Conservation (phyloP, 305 asterid genomes). For the Withania somnifera region DNA sequence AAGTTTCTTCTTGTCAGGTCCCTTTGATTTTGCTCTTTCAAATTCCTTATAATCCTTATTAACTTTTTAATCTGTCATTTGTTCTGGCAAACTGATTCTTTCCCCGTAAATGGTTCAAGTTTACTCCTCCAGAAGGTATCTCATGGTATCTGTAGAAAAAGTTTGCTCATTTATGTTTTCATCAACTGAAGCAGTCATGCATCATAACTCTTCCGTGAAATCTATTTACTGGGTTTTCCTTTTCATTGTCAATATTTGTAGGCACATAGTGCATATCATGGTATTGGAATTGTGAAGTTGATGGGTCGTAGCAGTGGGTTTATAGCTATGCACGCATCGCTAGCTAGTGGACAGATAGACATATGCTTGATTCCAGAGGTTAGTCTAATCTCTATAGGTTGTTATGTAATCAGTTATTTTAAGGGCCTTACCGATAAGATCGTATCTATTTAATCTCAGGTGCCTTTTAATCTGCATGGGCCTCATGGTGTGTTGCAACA, state of each 20-base stretch:
- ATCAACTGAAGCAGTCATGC: neutral
- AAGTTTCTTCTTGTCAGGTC: neutral
- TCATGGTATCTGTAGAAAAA: neutral
- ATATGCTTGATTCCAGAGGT: constrained; percentile 97
- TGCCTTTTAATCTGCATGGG: constrained; percentile 73
- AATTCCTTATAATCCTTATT: neutral
- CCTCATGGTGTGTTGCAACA: constrained; percentile 89
- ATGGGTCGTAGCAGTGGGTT: constrained; percentile 97
- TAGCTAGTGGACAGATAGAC: constrained; percentile 97
- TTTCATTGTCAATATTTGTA: constrained; percentile 12
- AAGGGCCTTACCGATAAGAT: neutral
- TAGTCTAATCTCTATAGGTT: neutral
- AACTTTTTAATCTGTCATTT: neutral
- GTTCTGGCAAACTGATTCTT: neutral
- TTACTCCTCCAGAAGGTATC: neutral
- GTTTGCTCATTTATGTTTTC: neutral
- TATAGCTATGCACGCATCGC: constrained; percentile 98
- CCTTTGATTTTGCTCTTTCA: neutral
- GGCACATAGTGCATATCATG: constrained; percentile 98
- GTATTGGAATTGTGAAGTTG: constrained; percentile 87
- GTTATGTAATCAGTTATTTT: neutral
- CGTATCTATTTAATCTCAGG: constrained; percentile 28
- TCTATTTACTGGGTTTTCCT: neutral
- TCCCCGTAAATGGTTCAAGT: neutral
- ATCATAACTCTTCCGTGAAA: neutral